Conservation (phyloP, 129 eudicot genomes). For the Mikania micrantha region DNA sequence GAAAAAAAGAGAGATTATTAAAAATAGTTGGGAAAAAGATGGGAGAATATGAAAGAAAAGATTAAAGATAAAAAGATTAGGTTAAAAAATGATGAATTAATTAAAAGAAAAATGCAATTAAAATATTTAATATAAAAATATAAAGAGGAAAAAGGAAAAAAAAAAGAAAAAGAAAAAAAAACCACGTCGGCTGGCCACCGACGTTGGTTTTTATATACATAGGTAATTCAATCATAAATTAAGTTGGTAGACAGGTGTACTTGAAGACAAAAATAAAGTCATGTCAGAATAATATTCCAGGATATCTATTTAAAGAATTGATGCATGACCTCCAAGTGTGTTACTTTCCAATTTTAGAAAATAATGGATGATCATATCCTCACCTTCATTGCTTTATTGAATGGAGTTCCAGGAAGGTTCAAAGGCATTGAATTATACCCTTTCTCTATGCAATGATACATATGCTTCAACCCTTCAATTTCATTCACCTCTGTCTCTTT, state of each 20-base stretch:
- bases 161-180: no score
- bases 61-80: no score
- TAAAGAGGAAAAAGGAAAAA: no score
- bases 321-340: not conserved
- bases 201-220: no score
- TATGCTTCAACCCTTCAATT: constrained; percentile 42
- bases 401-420: constrained; percentile 72
- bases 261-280: constrained; percentile 14
- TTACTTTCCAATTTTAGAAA: not conserved
- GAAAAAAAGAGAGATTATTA: no score
- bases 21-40: no score
- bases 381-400: constrained; percentile 72
- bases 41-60: no score
- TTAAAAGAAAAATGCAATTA: no score
- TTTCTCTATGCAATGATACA: constrained; percentile 58
- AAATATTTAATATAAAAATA: no score
- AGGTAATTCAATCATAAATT: no score
- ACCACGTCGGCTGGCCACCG: no score
- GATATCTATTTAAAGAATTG: constrained; percentile 12
- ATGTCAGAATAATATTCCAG: not conserved
- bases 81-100: no score
- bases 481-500: constrained; percentile 29
- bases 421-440: constrained; percentile 96
- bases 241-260: constrained; percentile 9
- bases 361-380: not conserved